Conservation (phyloP, 176 grass and related monocot species). For the Aechmea fasciata region DNA sequence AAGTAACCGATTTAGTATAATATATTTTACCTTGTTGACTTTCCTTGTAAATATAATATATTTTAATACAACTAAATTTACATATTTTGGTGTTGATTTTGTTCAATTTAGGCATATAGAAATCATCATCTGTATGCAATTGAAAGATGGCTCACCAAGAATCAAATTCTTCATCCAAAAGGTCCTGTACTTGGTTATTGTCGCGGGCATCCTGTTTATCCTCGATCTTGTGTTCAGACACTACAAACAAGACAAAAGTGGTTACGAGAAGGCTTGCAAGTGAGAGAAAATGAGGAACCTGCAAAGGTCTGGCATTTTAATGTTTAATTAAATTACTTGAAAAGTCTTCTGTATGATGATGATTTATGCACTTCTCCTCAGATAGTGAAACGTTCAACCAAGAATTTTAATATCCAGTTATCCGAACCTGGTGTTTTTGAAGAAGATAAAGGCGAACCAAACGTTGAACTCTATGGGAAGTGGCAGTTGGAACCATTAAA, state of each 20-base stretch:
- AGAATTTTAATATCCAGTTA: slow-evolving; percentile 36
- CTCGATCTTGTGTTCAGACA: slow-evolving; percentile 67
- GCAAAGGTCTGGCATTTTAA: slow-evolving; percentile 49
- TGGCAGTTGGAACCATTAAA: slow-evolving; percentile 84
- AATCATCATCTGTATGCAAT: slow-evolving; percentile 82
- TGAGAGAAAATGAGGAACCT: slow-evolving; percentile 54
- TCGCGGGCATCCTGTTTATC: slow-evolving; percentile 75
- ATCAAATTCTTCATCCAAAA: slow-evolving; percentile 72
- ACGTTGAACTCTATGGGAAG: slow-evolving; percentile 68
- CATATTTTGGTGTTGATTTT: neutral
- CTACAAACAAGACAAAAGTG: slow-evolving; percentile 84
- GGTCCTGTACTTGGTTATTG: slow-evolving; percentile 89
- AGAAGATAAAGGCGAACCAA: slow-evolving; percentile 39
- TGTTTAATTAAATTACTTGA: neutral
- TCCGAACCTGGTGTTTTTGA: slow-evolving; percentile 32
- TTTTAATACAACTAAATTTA: neutral
- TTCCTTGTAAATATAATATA: slow-evolving; percentile 10
- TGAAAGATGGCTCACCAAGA: slow-evolving; percentile 88
- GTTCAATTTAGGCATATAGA: slow-evolving; percentile 62
- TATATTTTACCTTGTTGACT: slow-evolving; percentile 13
- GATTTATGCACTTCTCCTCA: slow-evolving; percentile 25
- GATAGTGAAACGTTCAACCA: slow-evolving; percentile 59
- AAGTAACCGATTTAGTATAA: neutral
- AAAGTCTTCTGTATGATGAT: slow-evolving; percentile 11
- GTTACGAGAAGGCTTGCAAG: slow-evolving; percentile 77